Evolutionary conservation across 139 green algal genomes (phyloP), one percentile per base, ranked within the genome.

Genomic region (Chlamydomonas asymmetrica): DNA sequence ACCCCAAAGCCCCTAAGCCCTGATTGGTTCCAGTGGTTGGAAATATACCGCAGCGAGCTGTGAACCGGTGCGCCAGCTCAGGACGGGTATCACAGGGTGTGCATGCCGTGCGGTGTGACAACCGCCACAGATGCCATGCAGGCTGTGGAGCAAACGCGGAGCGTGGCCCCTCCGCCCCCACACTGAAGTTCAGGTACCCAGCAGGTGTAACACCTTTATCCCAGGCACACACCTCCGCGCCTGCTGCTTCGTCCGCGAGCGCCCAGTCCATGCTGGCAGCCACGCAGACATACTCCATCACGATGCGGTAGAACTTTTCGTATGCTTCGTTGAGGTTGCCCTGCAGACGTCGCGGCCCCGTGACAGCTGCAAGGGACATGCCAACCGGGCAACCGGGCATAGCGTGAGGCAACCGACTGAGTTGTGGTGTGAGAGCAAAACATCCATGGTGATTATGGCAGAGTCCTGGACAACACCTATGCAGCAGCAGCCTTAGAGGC

Each of bases 211-310:
- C 16, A 22, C 25, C 25, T 31, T 9, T 64, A 13, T 22, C 56
- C 16, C 18, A 38, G 18, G 18, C 20, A 13, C 69, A 1, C 74
- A 84, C 73, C 81, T 86, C 81, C 5, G 80, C 81, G 27, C 69
- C 57, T 4, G 81, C 77, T 0, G 40, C 45, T 13, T 65, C 56
- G 45, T 84, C 82, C 25, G 18, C 34, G 22, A 84, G 68, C 2
- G 75, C 73, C 23, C 52, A 29, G 35, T 86, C 76, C 73, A 88
- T 73, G 54, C 76, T 52, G n/a, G 32, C 59, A 37, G 75, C 49
- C 48, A 79, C 49, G 27, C 67, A 76, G 27, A 86, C 73, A 25
- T 83, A 84, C 73, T 88, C 83, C 43, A 88, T 18, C 50, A 88
- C 64, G 4, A 71, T 59, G 5, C 63, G 35, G 50, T 78, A 74